Percentiles rank a stretch among this genome's conserved stretches.
Conservation (phyloP, 2,329 filamentous ascomycete genomes). For the Pestalotiopsis sp. region DNA sequence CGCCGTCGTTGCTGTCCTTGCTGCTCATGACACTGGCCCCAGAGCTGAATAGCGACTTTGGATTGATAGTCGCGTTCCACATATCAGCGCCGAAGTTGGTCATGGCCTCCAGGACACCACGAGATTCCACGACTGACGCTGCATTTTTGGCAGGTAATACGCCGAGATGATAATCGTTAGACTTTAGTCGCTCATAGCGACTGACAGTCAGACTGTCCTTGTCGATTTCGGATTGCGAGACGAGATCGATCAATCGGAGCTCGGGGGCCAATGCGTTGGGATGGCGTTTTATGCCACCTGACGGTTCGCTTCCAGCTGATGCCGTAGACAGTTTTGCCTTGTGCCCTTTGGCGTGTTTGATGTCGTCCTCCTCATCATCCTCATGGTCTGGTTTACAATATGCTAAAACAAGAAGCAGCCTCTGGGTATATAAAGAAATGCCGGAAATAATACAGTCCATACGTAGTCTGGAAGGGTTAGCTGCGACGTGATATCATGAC, state of each 20-base stretch:
- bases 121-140: slow-evolving; percentile 64
- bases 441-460: slow-evolving; percentile 98
- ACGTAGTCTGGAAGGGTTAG: slow-evolving; percentile 66
- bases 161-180: slow-evolving; percentile 89
- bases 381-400: slow-evolving; percentile 79
- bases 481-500: neutral
- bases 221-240: slow-evolving; percentile 83
- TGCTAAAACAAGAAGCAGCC: slow-evolving; percentile 86
- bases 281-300: slow-evolving; percentile 69
- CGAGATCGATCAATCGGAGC: slow-evolving; percentile 86
- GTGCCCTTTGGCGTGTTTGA: slow-evolving; percentile 36
- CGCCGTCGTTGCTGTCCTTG: slow-evolving; percentile 62
- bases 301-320: slow-evolving; percentile 59
- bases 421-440: slow-evolving; percentile 94
- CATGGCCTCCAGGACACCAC: slow-evolving; percentile 76
- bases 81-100: slow-evolving; percentile 75
- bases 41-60: slow-evolving; percentile 84
- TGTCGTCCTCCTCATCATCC: slow-evolving; percentile 49
- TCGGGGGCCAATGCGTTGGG: slow-evolving; percentile 86
- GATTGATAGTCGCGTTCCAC: slow-evolving; percentile 90
- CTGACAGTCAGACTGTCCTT: slow-evolving; percentile 86
- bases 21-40: slow-evolving; percentile 76
- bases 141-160: slow-evolving; percentile 76
- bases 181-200: slow-evolving; percentile 82
- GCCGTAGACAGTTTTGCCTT: slow-evolving; percentile 46